Percentiles rank a stretch among this genome's conserved stretches.
phyloP scores from a whole-genome alignment of 2,329 filamentous ascomycete genomes.

The Sporothrix brunneoviolacea region DNA sequence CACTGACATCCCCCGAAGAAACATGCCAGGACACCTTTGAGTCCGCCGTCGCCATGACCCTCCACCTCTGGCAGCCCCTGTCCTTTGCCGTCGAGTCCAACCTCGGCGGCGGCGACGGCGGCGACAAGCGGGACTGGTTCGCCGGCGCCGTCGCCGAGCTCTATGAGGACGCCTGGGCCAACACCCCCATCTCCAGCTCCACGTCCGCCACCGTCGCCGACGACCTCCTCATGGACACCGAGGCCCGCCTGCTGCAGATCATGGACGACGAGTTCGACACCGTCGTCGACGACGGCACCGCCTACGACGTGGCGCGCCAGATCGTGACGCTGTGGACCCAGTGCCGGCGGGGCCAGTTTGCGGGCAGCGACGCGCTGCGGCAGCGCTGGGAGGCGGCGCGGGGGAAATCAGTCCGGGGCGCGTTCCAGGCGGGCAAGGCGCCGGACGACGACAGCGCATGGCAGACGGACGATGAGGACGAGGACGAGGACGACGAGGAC shows the following conservation, averaged over 20 bases:
- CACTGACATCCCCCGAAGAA: slow-evolving; percentile 32
- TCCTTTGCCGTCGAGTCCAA: slow-evolving; percentile 77
- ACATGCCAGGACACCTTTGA: slow-evolving; percentile 65
- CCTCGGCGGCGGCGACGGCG: slow-evolving; percentile 78
- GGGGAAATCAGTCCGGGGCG: slow-evolving; percentile 48
- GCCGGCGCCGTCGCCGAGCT: slow-evolving; percentile 80
- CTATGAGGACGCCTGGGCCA: slow-evolving; percentile 39
- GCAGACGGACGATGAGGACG: slow-evolving; percentile 48
- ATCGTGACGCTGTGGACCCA: slow-evolving; percentile 63
- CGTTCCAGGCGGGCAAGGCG: slow-evolving; percentile 50
- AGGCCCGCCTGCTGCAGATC: slow-evolving; percentile 77
- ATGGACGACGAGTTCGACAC: slow-evolving; percentile 97
- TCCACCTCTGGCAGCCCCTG: slow-evolving; percentile 84
- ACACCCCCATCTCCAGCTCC: slow-evolving; percentile 19
- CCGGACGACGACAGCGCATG: slow-evolving; percentile 54
- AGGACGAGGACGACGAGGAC: slow-evolving; percentile 51
- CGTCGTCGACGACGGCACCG: slow-evolving; percentile 83
- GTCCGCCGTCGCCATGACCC: slow-evolving; percentile 73
- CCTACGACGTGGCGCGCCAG: slow-evolving; percentile 62
- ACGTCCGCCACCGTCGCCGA: slow-evolving; percentile 25
- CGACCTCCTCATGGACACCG: slow-evolving; percentile 69
- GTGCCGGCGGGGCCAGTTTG: slow-evolving; percentile 58
- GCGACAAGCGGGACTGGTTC: slow-evolving; percentile 94
- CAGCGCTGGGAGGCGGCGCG: slow-evolving; percentile 55
- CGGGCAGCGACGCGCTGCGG: slow-evolving; percentile 57